Conservation (phyloP, 768 basidiomycete species). For the Gymnopilus dilepis region DNA sequence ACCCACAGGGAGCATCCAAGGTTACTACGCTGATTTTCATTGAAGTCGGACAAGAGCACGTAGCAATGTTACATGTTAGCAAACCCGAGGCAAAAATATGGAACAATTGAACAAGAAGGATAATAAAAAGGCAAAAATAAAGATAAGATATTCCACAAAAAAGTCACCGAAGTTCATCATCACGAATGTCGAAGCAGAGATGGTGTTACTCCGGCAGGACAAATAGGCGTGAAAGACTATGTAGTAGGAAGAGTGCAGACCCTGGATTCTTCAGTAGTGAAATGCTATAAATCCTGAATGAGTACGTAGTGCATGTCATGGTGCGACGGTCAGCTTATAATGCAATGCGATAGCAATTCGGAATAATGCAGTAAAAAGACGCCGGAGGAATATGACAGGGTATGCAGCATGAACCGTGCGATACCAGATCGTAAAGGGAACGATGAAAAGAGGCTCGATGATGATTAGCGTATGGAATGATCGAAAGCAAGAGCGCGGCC, state of each 20-base stretch:
- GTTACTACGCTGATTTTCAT: not conserved
- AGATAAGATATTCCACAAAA: not conserved
- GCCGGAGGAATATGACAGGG: not conserved
- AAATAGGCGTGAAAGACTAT: not conserved
- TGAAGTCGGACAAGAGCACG: not conserved
- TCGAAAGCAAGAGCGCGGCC: conserved; percentile 1
- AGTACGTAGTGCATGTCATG: conserved; percentile 5
- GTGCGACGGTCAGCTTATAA: not conserved
- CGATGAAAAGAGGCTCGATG: not conserved
- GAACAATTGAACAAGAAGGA: conserved; percentile 2
- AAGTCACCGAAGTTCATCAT: conserved; percentile 10
- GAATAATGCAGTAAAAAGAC: not conserved
- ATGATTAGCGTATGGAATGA: conserved; percentile 7
- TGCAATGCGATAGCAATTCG: conserved; percentile 4
- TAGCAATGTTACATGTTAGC: conserved; percentile 6
- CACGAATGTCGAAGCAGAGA: not conserved
- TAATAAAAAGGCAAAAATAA: conserved; percentile 7
- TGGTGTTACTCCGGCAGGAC: not conserved
- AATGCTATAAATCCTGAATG: not conserved
- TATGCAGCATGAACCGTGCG: not conserved
- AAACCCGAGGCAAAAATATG: too few relatives aligned
- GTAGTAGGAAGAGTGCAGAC: not conserved
- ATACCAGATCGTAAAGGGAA: conserved; percentile 16
- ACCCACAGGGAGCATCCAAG: too few relatives aligned
- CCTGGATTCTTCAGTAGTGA: conserved; percentile 2